Evolutionary conservation across 1,284 basidiomycete genomes (phyloP).

Genomic region (Leccinum subspadiceum): DNA sequence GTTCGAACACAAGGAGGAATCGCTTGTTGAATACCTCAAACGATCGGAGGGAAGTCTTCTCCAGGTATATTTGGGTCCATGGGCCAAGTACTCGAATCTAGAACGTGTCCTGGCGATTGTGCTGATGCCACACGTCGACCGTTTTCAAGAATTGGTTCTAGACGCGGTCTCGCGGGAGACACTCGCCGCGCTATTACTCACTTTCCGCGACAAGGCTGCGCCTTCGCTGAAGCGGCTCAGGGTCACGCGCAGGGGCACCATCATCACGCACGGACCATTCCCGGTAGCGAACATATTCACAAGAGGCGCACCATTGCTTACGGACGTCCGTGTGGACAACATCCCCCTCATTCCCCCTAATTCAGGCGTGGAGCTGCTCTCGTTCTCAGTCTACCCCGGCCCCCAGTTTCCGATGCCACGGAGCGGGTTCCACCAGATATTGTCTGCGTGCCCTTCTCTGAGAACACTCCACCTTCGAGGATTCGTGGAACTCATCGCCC

Average conservation of each 20-base stretch:
- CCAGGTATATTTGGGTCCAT: slow-evolving; percentile 33
- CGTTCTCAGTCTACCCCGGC: slow-evolving; percentile 33
- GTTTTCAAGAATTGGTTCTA: slow-evolving; percentile 31
- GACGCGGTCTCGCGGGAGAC: slow-evolving; percentile 33
- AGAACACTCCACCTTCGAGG: slow-evolving; percentile 31
- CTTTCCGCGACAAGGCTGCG: slow-evolving; percentile 29
- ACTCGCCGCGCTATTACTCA: slow-evolving; percentile 20
- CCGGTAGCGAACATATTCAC: slow-evolving; percentile 25
- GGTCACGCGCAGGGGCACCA: slow-evolving; percentile 34
- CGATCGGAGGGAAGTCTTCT: slow-evolving; percentile 32
- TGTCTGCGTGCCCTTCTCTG: slow-evolving; percentile 23
- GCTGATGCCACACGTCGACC: slow-evolving; percentile 30
- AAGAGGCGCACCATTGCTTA: slow-evolving; percentile 29
- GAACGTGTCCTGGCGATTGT: slow-evolving; percentile 26
- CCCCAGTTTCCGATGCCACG: slow-evolving; percentile 31
- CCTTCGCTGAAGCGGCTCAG: slow-evolving; percentile 26
- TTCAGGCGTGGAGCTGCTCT: slow-evolving; percentile 18
- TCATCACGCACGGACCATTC: slow-evolving; percentile 29
- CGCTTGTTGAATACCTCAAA: slow-evolving; percentile 30
- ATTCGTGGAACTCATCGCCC: slow-evolving; percentile 27
- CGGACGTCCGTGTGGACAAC: slow-evolving; percentile 32
- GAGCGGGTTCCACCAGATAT: slow-evolving; percentile 21
- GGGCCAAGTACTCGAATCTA: slow-evolving; percentile 33
- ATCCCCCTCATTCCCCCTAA: slow-evolving; percentile 28
- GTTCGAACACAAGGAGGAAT: slow-evolving; percentile 32